phyloP scores from a whole-genome alignment of 495 filamentous ascomycete species.

The Chlorociboria aeruginascens region DNA sequence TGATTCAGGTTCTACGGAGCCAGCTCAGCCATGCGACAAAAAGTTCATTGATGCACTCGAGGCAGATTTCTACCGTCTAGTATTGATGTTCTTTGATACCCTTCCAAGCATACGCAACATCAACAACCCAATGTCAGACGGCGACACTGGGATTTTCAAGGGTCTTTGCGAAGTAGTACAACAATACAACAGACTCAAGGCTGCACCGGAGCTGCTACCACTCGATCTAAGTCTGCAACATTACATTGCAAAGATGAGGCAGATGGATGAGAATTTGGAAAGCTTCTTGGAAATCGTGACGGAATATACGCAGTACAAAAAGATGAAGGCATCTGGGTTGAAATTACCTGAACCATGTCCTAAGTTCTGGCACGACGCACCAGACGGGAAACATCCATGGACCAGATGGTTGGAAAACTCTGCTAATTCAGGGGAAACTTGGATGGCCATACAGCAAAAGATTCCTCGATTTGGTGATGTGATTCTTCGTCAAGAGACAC shows the following conservation, averaged over 20 bases:
- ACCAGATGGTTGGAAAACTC: slow-evolving; percentile 1
- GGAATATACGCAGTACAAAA: too few species aligned
- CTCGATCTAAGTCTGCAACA: too few species aligned
- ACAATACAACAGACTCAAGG: not conserved
- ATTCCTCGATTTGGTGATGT: not conserved
- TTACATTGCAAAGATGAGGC: too few species aligned
- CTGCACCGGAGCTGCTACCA: not conserved
- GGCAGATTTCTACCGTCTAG: too few species aligned
- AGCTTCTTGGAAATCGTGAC: too few species aligned
- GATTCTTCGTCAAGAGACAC: not conserved
- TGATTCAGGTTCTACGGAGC: too few species aligned
- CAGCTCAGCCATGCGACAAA: too few species aligned
- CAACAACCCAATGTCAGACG: not conserved
- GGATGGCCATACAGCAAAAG: slow-evolving; percentile 1
- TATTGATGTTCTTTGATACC: too few species aligned
- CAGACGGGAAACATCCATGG: not conserved
- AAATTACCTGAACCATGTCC: too few species aligned
- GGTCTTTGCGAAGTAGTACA: not conserved
- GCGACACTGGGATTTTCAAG: not conserved
- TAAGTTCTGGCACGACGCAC: not conserved
- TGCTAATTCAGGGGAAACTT: not conserved
- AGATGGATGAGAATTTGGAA: too few species aligned
- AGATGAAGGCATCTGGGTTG: too few species aligned
- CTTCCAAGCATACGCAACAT: not conserved
- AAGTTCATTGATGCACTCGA: too few species aligned